A percentile compares a stretch with the other conserved stretches of the same genome.
phyloP scores from a whole-genome alignment of 768 basidiomycete species.

The Pleurotus sapidus region DNA sequence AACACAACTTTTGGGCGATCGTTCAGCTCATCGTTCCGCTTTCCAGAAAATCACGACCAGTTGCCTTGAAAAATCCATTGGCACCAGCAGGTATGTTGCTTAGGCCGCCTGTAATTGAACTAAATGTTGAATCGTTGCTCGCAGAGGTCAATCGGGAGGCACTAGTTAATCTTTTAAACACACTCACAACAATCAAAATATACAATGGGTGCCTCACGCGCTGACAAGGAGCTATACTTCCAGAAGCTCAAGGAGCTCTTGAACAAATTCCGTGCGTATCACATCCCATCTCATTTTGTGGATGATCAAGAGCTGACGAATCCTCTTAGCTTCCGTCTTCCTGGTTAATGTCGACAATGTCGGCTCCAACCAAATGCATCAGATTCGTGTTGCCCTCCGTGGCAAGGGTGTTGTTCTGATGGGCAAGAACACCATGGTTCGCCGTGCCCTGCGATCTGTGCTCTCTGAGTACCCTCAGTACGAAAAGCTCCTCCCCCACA shows the following conservation, averaged over 20 bases:
- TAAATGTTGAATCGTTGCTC: constrained; percentile 4
- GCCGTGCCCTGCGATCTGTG: constrained; percentile 92
- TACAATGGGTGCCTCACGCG: constrained; percentile 89
- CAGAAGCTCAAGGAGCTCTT: constrained; percentile 91
- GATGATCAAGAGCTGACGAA: constrained; percentile 8
- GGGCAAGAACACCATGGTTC: constrained; percentile 99
- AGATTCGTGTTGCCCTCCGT: constrained; percentile 93
- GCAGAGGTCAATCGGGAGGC: constrained; percentile 95
- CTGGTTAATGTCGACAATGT: constrained; percentile 99
- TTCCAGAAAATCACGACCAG: constrained; percentile 29
- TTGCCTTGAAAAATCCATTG: constrained; percentile 97
- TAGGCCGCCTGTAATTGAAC: neutral
- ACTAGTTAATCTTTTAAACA: constrained; percentile 35
- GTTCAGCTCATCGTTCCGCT: constrained; percentile 12
- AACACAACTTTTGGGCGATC: constrained; percentile 29
- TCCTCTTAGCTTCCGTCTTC: constrained; percentile 87
- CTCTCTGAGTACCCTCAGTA: constrained; percentile 88
- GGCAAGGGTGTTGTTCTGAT: constrained; percentile 96
- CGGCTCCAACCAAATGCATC: constrained; percentile 99
- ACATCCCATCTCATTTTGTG: neutral
- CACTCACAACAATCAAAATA: constrained; percentile 23
- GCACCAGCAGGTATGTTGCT: constrained; percentile 61
- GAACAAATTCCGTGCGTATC: constrained; percentile 75
- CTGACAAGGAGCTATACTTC: constrained; percentile 92
- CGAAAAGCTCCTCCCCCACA: constrained; percentile 93